Evolutionary conservation across 2,329 filamentous ascomycete species (phyloP).

Genomic region (Tolypocladium ovalisporum): DNA sequence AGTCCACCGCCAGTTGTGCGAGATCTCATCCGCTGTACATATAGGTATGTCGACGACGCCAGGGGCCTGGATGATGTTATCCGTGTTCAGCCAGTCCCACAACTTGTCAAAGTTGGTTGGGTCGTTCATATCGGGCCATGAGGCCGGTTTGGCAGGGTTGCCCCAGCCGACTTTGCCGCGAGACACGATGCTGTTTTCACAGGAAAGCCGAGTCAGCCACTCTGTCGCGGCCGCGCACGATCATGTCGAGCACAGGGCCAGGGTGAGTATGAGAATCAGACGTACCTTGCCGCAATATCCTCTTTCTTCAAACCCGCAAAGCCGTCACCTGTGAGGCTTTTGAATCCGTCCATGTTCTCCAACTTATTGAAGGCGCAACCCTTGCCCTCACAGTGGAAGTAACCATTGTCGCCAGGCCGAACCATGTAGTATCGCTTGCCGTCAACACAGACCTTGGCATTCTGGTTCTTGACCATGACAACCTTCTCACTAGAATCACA

Average conservation of each 20-base stretch:
- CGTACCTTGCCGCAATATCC: background rate
- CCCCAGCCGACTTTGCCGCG: background rate
- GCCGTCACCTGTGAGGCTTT: background rate
- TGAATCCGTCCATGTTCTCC: background rate
- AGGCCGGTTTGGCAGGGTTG: background rate
- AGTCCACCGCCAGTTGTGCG: background rate
- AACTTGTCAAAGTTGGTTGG: background rate
- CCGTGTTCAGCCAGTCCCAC: background rate
- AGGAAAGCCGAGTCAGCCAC: background rate
- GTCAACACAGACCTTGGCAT: background rate
- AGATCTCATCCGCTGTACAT: background rate
- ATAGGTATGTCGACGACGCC: background rate
- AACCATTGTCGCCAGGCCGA: background rate
- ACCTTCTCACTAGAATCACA: background rate
- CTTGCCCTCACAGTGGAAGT: background rate
- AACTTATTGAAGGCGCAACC: background rate
- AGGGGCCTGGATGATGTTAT: background rate
- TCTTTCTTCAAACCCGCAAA: background rate
- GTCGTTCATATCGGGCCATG: background rate
- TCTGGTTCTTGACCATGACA: background rate
- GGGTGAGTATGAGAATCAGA: background rate
- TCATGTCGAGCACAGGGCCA: no score
- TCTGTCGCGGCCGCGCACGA: no score
- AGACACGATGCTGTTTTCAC: background rate
- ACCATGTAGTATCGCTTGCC: background rate